Evolutionary conservation across 495 filamentous ascomycete species (phyloP).

Genomic region (Xylaria intraflava): DNA sequence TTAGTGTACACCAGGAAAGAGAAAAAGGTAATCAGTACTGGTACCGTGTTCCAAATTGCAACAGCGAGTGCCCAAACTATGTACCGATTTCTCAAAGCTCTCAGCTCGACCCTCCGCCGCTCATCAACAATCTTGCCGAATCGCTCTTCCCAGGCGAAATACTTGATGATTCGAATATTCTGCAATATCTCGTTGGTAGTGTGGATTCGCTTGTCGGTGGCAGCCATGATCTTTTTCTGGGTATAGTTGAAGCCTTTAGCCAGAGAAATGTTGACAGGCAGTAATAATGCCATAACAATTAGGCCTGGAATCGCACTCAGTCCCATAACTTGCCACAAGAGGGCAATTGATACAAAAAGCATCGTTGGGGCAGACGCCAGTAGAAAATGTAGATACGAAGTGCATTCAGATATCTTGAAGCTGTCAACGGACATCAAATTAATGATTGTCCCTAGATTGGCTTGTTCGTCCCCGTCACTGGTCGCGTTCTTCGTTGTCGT

Average conservation of each 20-base stretch:
- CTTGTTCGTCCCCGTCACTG: constrained; percentile 58
- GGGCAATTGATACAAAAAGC: constrained; percentile 57
- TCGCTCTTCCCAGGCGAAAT: constrained; percentile 96
- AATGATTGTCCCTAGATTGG: constrained; percentile 92
- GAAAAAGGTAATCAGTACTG: constrained; percentile 90
- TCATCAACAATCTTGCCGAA: constrained; percentile 84
- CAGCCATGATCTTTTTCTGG: constrained; percentile 86
- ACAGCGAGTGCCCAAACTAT: constrained; percentile 87
- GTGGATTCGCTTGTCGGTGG: constrained; percentile 94
- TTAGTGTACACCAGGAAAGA: constrained; percentile 91
- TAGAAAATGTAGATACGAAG: constrained; percentile 86
- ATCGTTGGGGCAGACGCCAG: constrained; percentile 82
- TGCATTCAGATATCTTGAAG: constrained; percentile 93
- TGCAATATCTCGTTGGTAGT: constrained; percentile 95
- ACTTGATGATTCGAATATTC: constrained; percentile 99
- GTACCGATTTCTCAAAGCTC: constrained; percentile 71
- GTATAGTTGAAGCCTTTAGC: constrained; percentile 74
- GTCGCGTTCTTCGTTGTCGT: constrained; percentile 26
- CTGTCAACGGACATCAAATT: constrained; percentile 99
- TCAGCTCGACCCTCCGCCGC: constrained; percentile 73
- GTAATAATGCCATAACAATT: constrained; percentile 77
- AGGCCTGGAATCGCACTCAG: constrained; percentile 92
- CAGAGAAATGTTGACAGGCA: constrained; percentile 84
- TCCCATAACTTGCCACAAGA: constrained; percentile 86
- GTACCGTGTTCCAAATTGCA: constrained; percentile 93